These are phyloP conservation scores for Diplogelasinospora grovesii DNA, from an alignment of 495 filamentous ascomycete species.

Conservation along the genomic window DNA sequence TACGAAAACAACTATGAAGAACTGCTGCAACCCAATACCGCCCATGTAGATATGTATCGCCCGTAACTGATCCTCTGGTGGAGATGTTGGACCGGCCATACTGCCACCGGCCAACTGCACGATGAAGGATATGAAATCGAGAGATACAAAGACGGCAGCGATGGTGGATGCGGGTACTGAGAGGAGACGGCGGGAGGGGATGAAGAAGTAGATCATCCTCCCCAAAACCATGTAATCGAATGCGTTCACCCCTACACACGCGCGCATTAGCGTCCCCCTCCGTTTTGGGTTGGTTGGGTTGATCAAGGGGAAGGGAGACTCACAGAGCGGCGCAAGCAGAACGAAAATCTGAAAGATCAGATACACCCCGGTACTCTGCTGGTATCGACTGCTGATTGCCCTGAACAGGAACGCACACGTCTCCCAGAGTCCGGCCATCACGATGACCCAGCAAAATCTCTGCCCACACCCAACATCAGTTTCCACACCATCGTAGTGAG, in stretches of 20 bases:
- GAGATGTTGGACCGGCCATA: background rate
- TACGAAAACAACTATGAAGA: background rate
- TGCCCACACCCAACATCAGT: no score
- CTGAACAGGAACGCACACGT: conserved; percentile 28
- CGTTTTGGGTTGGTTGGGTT: no score
- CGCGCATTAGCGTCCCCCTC: no score
- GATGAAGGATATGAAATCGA: conserved; percentile 55
- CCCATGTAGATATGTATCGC: background rate
- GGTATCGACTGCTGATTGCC: conserved; percentile 13
- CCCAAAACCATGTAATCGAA: conserved; percentile 34
- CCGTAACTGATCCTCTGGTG: background rate
- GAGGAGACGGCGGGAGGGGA: conserved; percentile 35
- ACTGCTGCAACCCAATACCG: background rate
- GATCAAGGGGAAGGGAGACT: background rate
- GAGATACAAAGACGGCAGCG: conserved; percentile 50
- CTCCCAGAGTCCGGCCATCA: conserved; percentile 44
- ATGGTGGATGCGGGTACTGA: conserved; percentile 43
- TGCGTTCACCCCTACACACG: conserved; percentile 17
- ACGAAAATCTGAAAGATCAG: conserved; percentile 8
- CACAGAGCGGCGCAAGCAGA: conserved; percentile 15
- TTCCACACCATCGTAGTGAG: no score
- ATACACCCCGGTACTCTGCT: conserved; percentile 10
- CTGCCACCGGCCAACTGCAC: conserved; percentile 48
- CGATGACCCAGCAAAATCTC: conserved; percentile 46
- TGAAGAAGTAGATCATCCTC: conserved; percentile 53